phyloP scores from a whole-genome alignment of 2,329 filamentous ascomycete species.

The Microsporum ferrugineum region DNA sequence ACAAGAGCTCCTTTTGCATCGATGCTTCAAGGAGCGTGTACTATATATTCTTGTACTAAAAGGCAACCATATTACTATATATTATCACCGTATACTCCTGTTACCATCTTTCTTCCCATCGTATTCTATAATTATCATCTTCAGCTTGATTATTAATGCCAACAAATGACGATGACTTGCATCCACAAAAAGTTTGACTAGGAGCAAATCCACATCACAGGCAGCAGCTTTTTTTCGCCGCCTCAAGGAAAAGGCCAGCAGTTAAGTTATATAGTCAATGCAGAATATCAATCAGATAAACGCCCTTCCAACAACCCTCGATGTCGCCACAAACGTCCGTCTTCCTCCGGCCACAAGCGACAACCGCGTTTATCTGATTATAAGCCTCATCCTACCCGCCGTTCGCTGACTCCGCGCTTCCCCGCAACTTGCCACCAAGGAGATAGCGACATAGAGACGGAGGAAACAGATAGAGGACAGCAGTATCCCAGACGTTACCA shows the following conservation, averaged over 20 bases:
- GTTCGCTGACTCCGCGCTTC: not conserved
- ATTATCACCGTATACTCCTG: too few relatives aligned
- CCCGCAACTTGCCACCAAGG: not conserved
- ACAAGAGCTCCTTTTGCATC: not conserved
- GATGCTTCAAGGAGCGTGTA: not conserved
- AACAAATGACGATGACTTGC: not conserved
- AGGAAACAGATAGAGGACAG: not conserved
- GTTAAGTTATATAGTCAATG: not conserved
- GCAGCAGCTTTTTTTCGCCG: constrained; percentile 1
- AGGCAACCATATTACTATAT: not conserved
- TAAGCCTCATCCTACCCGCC: not conserved
- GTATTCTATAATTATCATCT: not conserved
- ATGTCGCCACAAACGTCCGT: not conserved
- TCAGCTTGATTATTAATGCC: not conserved
- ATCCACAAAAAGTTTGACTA: not conserved
- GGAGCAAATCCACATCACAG: not conserved
- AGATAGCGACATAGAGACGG: not conserved
- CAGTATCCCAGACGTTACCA: not conserved
- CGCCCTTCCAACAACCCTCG: not conserved
- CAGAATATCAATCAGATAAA: not conserved
- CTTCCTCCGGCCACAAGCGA: not conserved
- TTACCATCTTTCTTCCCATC: not conserved
- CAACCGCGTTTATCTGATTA: not conserved
- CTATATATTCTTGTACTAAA: constrained; percentile 2
- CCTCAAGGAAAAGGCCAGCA: not conserved